Percentiles rank a stretch among this genome's conserved stretches.
Conservation (phyloP, 352 stramenopile genomes). For the Plasmopara viticola region DNA sequence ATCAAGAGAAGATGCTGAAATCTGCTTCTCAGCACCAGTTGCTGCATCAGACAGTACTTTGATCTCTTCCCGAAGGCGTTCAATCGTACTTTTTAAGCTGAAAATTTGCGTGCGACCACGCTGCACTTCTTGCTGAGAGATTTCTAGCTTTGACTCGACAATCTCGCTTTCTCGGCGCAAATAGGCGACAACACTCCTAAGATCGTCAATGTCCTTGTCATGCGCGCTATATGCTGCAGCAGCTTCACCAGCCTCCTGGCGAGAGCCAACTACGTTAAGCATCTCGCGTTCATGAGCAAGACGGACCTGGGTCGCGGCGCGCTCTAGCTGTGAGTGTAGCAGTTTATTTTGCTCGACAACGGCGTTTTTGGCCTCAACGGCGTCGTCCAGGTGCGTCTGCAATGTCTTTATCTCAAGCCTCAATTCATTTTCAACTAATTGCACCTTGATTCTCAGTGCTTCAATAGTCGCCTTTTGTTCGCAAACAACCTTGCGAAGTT, state of each 20-base stretch:
- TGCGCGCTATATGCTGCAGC: conserved; percentile 14
- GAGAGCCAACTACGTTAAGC: conserved; percentile 21
- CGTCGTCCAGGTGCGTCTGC: conserved; percentile 50
- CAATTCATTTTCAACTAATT: conserved; percentile 31
- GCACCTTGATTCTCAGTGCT: conserved; percentile 37
- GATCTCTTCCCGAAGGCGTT: conserved; percentile 53
- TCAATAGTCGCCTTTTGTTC: conserved; percentile 31
- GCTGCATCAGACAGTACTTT: conserved; percentile 32
- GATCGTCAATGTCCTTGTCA: conserved; percentile 64
- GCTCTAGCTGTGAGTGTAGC: conserved; percentile 66
- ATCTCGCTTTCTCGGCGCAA: conserved; percentile 68
- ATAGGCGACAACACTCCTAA: conserved; percentile 65
- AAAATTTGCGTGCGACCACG: conserved; percentile 46
- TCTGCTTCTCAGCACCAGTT: conserved; percentile 11
- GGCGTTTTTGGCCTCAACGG: conserved; percentile 36
- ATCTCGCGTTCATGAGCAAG: conserved; percentile 53
- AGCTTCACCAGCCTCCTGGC: conserved; percentile 24
- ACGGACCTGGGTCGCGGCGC: conserved; percentile 45
- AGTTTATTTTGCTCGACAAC: conserved; percentile 67
- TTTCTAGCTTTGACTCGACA: conserved; percentile 56
- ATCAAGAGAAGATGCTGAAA: conserved; percentile 9
- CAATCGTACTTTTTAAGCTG: conserved; percentile 49
- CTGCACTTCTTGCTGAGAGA: conserved; percentile 62
- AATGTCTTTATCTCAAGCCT: conserved; percentile 30
- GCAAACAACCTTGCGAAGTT: conserved; percentile 32